Base-by-base conservation (phyloP, 192 early-diverging fungal genomes). In the Powellomyces hirtus region DNA sequence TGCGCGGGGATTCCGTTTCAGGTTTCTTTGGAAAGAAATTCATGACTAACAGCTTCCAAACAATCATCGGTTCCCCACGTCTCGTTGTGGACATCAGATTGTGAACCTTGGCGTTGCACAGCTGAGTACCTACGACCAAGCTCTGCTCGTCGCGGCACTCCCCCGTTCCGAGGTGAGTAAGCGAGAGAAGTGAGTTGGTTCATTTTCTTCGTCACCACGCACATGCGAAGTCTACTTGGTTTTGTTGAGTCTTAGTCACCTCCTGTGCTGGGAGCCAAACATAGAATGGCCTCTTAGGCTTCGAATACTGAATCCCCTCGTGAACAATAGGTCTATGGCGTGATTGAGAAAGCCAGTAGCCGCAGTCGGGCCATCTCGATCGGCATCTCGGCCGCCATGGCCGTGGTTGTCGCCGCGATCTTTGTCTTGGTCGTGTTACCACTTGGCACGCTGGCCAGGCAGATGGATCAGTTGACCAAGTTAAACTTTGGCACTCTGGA, bases 301-400 rank as follows among this genome's bases (percentile, higher is more conserved):
- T n/a, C n/a, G n/a, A n/a, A n/a, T n/a, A n/a, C n/a, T n/a, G n/a
- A n/a, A n/a, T n/a, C n/a, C n/a, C n/a, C n/a, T n/a, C n/a, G n/a
- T n/a, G n/a, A n/a, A n/a, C n/a, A n/a, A n/a, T n/a, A n/a, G 66
- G 26, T 68, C 30, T 68, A 59, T 35, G 56, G 57, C 22, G 34
- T 22, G 10, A 50, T 68, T 30, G 66, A 68, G 11, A 24, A 13
- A 3, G 66, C 66, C 0, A 55, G 66, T 20, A 58, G 18, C 4
- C 66, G 55, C 55, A 44, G 37, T 29, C 50, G 33, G 2, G 29
- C 18, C 26, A 35, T 59, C 4, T 58, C 66, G 29, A 68, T 68
- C 26, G 66, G 66, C 6, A 59, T 68, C 31, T 24, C 24, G 5
- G 66, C 45, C 38, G 58, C 36, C n/a, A 49, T 68, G 57, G 57